A percentile compares a stretch with the other conserved stretches of the same genome.
These are phyloP conservation scores for Lepidopterella palustris DNA, from an alignment of 495 filamentous ascomycete genomes.

Conservation along the genomic window DNA sequence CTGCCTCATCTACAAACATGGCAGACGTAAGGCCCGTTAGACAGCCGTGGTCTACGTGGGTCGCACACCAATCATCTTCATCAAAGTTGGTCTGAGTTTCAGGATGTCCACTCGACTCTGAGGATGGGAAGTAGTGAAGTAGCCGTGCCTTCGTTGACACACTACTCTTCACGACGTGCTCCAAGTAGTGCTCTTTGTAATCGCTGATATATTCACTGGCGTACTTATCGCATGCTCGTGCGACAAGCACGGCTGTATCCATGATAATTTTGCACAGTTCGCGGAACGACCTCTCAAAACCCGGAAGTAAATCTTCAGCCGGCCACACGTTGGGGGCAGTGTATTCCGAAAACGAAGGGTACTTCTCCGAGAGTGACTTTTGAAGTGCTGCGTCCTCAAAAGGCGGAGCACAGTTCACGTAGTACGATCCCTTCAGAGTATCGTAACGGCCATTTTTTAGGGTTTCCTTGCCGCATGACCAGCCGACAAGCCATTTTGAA, in stretches of 20 bases:
- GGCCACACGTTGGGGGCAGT: constrained; percentile 85
- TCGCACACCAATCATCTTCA: constrained; percentile 91
- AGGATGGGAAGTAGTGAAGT: constrained; percentile 83
- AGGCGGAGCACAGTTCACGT: constrained; percentile 72
- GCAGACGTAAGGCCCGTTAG: constrained; percentile 89
- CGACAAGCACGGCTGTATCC: constrained; percentile 80
- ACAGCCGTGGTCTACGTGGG: constrained; percentile 89
- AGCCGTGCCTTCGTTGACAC: constrained; percentile 87
- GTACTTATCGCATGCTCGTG: constrained; percentile 78
- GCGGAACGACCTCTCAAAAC: constrained; percentile 65
- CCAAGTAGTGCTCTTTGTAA: constrained; percentile 72
- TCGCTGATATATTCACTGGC: constrained; percentile 67
- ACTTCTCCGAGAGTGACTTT: constrained; percentile 30
- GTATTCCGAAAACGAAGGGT: constrained; percentile 52
- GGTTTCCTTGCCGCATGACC: constrained; percentile 91
- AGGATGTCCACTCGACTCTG: constrained; percentile 25
- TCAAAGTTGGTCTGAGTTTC: constrained; percentile 5
- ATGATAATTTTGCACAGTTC: constrained; percentile 79
- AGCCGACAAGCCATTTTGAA: constrained; percentile 57
- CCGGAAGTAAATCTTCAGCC: constrained; percentile 53
- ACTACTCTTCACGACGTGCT: constrained; percentile 76
- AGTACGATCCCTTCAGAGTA: constrained; percentile 91
- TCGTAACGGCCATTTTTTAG: constrained; percentile 84
- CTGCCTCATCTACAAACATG: constrained; percentile 86
- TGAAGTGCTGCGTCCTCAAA: constrained; percentile 61